Evolutionary conservation across 2,329 filamentous ascomycete genomes (phyloP).

Genomic region (Xylaria arbuscula): DNA sequence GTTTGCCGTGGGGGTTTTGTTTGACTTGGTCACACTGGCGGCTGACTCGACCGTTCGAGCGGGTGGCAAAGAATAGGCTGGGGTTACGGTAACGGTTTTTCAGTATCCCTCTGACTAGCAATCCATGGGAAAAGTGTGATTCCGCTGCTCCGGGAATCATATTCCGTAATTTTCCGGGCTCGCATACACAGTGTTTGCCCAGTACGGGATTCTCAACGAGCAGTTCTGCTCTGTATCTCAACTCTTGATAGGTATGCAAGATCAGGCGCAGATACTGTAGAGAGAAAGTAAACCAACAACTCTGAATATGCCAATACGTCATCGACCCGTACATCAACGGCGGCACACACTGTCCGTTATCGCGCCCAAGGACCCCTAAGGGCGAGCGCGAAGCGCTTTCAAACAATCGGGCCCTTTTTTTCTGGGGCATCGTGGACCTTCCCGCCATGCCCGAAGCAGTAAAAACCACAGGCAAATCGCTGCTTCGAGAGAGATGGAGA

Average conservation of each 20-base stretch:
- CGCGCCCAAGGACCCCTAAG: constrained; percentile 11
- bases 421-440: constrained; percentile 34
- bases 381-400: constrained; percentile 6
- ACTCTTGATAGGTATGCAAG: constrained; percentile 4
- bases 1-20: constrained; percentile 11
- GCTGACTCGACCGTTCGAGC: constrained; percentile 18
- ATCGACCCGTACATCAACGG: constrained; percentile 1
- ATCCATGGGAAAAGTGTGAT: constrained; percentile 5
- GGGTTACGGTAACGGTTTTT: constrained; percentile 4
- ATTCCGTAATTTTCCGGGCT: constrained; percentile 36
- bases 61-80: constrained; percentile 20
- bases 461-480: constrained; percentile 21
- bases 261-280: neutral
- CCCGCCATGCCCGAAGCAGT: constrained; percentile 32
- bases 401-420: constrained; percentile 28
- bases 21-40: constrained; percentile 2
- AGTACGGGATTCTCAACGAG: neutral
- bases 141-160: constrained; percentile 26
- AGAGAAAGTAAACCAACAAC: neutral
- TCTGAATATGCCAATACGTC: neutral
- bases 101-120: neutral
- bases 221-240: constrained; percentile 9
- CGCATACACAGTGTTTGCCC: constrained; percentile 23
- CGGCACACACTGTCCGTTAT: constrained; percentile 38
- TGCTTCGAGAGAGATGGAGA: constrained; percentile 1